Conservation (phyloP, 2,329 filamentous ascomycete species). For the Nothophaeocryptopus gaeumannii region DNA sequence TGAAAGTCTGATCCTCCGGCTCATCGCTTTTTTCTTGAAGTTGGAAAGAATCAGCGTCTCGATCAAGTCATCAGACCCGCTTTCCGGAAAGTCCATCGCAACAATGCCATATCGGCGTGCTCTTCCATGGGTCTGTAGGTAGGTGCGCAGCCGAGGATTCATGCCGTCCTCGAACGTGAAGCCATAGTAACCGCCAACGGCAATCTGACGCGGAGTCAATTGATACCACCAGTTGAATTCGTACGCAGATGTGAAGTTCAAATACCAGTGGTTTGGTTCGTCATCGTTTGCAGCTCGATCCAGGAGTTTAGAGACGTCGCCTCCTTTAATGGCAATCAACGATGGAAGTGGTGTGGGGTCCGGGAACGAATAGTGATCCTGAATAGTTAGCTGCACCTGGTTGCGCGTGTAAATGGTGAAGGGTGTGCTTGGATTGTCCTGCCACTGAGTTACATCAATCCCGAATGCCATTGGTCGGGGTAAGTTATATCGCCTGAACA, state of each 20-base stretch:
- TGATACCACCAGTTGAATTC: constrained; percentile 42
- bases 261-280: constrained; percentile 37
- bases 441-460: constrained; percentile 36
- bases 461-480: constrained; percentile 27
- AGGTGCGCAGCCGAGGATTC: constrained; percentile 41
- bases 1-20: neutral
- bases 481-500: constrained; percentile 34
- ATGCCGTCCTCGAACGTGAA: constrained; percentile 47
- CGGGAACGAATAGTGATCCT: constrained; percentile 49
- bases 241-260: constrained; percentile 47
- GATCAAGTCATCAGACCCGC: constrained; percentile 43
- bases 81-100: constrained; percentile 37
- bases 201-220: constrained; percentile 38
- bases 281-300: constrained; percentile 32
- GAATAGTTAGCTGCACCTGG: constrained; percentile 41
- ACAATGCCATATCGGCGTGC: constrained; percentile 36
- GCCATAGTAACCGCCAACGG: constrained; percentile 44
- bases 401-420: constrained; percentile 41
- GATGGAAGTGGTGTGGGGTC: constrained; percentile 38
- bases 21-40: constrained; percentile 23
- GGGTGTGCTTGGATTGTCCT: constrained; percentile 34
- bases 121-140: constrained; percentile 26
- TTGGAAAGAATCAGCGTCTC: constrained; percentile 43
- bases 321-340: constrained; percentile 42
- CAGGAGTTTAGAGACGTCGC: constrained; percentile 40